Conservation (phyloP, 2,329 filamentous ascomycete species). For the Aspergillus puulaauensis region DNA sequence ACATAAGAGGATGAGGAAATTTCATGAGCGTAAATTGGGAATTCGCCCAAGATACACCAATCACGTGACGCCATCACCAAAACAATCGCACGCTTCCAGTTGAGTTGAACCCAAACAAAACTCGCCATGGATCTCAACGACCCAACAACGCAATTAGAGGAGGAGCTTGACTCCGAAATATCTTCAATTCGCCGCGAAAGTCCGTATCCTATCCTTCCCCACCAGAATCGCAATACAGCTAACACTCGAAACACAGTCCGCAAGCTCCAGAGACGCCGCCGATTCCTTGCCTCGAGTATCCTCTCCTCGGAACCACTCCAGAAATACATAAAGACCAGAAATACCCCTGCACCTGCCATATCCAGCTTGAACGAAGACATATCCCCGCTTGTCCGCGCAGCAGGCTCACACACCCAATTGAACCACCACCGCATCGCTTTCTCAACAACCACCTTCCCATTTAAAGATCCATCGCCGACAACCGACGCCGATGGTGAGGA, state of each 20-base stretch:
- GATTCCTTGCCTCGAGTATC: constrained; percentile 41
- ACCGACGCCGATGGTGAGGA: constrained; percentile 6
- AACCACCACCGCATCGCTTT: constrained; percentile 48
- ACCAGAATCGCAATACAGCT: neutral
- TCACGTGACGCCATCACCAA: constrained; percentile 13
- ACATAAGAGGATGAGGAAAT: too few species aligned
- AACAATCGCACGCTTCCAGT: neutral
- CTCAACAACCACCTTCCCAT: constrained; percentile 47
- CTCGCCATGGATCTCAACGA: constrained; percentile 6
- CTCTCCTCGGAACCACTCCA: constrained; percentile 41
- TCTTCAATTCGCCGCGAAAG: constrained; percentile 41
- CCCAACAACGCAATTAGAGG: constrained; percentile 13
- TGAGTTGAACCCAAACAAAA: neutral
- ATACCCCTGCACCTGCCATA: neutral
- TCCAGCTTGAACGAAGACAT: constrained; percentile 23
- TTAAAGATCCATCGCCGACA: constrained; percentile 43
- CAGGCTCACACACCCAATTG: constrained; percentile 32
- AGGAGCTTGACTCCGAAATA: constrained; percentile 43
- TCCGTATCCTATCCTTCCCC: constrained; percentile 18
- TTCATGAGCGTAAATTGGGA: too few species aligned
- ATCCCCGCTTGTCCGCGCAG: constrained; percentile 32
- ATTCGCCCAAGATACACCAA: too few species aligned
- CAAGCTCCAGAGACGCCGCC: constrained; percentile 38
- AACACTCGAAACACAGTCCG: constrained; percentile 32
- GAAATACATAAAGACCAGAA: constrained; percentile 16